Percentiles rank a stretch among this genome's conserved stretches.
Evolutionary conservation across 768 basidiomycete genomes (phyloP).

Genomic region (Phaeotremella fagi): DNA sequence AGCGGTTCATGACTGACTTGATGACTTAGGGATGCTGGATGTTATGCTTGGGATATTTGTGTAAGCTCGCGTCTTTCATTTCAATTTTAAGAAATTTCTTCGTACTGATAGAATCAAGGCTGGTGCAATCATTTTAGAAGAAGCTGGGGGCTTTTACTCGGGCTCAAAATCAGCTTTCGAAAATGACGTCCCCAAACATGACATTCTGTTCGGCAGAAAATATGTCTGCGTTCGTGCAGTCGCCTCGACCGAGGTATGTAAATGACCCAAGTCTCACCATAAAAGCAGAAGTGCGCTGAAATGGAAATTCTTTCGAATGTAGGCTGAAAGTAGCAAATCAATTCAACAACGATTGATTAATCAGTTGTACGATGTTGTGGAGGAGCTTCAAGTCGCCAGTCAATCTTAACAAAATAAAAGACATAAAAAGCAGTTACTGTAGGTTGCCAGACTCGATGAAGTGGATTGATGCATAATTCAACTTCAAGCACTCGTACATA

Average conservation of each 20-base stretch:
- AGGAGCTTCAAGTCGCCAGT: conserved; percentile 6
- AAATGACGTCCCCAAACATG: conserved; percentile 47
- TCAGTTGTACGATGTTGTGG: conserved; percentile 66
- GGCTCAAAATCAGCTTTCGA: conserved; percentile 54
- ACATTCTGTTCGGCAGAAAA: conserved; percentile 45
- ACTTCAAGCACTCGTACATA: too few species aligned
- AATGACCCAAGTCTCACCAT: too few species aligned
- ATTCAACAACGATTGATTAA: conserved; percentile 72
- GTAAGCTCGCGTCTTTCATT: conserved; percentile 48
- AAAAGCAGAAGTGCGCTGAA: too few species aligned
- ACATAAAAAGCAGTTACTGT: too few species aligned
- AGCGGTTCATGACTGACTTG: conserved; percentile 59
- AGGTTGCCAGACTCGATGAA: too few species aligned
- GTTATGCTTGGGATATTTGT: conserved; percentile 72
- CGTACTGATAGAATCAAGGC: conserved; percentile 53
- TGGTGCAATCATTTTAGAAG: conserved; percentile 81
- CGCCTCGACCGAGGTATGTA: conserved; percentile 31
- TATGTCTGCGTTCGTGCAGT: conserved; percentile 46
- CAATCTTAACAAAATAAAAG: too few species aligned
- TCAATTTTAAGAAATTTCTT: too few species aligned
- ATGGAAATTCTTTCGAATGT: not conserved
- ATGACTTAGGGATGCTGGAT: conserved; percentile 60
- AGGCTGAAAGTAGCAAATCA: conserved; percentile 60
- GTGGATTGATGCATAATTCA: too few species aligned
- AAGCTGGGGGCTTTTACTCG: conserved; percentile 74